These are phyloP conservation scores for Aspergillus fumigatiaffinis DNA, from an alignment of 2,329 filamentous ascomycete species.

Conservation along the genomic window DNA sequence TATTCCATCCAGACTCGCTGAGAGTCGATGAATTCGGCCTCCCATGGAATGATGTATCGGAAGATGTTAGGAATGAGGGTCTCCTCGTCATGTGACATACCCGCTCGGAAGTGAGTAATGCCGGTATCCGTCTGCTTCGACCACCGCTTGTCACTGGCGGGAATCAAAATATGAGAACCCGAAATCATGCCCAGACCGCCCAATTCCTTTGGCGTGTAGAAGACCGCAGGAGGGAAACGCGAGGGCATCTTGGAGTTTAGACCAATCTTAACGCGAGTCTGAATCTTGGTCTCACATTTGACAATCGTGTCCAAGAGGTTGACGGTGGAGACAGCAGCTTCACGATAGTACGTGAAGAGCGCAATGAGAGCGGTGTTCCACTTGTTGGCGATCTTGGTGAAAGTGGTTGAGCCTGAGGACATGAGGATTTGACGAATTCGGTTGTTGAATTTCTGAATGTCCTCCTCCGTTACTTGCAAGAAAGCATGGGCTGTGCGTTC, in stretches of 20 bases:
- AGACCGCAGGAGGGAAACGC: slow-evolving; percentile 94
- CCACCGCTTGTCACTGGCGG: slow-evolving; percentile 96
- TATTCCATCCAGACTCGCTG: slow-evolving; percentile 99
- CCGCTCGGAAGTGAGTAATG: slow-evolving; percentile 92
- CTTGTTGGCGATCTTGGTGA: slow-evolving; percentile 99
- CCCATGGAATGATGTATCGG: slow-evolving; percentile 98
- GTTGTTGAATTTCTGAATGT: slow-evolving; percentile 99
- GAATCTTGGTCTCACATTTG: slow-evolving; percentile 99
- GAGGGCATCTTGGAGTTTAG: slow-evolving; percentile 99
- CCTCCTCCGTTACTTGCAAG: slow-evolving; percentile 94
- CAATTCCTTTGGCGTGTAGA: slow-evolving; percentile 97
- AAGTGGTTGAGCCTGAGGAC: slow-evolving; percentile 98
- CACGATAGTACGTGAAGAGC: slow-evolving; percentile 96
- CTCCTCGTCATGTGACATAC: slow-evolving; percentile 98
- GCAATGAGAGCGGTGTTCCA: slow-evolving; percentile 98
- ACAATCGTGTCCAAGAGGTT: slow-evolving; percentile 94
- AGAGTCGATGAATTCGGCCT: slow-evolving; percentile 97
- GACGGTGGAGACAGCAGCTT: slow-evolving; percentile 93
- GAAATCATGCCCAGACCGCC: slow-evolving; percentile 99
- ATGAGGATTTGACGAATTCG: slow-evolving; percentile 97
- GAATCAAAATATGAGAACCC: slow-evolving; percentile 94
- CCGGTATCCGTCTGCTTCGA: slow-evolving; percentile 97
- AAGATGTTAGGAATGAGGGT: slow-evolving; percentile 98
- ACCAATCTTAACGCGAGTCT: slow-evolving; percentile 97
- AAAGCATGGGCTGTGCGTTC: slow-evolving; percentile 97